Evolutionary conservation across 2,329 filamentous ascomycete genomes (phyloP).

Genomic region (Aspergillus niger): DNA sequence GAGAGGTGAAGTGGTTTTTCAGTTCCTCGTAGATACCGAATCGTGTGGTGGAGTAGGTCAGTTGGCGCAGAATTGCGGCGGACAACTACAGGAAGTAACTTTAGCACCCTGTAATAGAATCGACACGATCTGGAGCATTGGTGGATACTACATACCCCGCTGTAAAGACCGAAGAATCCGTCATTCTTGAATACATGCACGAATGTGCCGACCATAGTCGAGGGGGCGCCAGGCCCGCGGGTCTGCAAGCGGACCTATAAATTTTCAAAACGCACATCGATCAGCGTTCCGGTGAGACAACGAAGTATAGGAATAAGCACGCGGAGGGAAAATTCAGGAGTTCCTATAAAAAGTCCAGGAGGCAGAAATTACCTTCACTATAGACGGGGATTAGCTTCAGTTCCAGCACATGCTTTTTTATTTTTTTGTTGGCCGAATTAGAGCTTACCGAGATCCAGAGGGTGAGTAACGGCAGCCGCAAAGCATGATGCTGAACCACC

Average conservation of each 20-base stretch:
- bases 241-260: constrained; percentile 82
- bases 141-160: constrained; percentile 59
- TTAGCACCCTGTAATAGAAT: no score
- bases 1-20: constrained; percentile 67
- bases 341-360: not conserved
- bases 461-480: constrained; percentile 89
- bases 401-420: not conserved
- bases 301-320: constrained; percentile 1
- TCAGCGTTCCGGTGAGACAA: constrained; percentile 14
- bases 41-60: constrained; percentile 93
- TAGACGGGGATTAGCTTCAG: not conserved
- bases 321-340: constrained; percentile 1
- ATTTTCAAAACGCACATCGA: constrained; percentile 17
- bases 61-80: constrained; percentile 86
- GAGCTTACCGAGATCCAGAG: constrained; percentile 79
- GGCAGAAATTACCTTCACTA: constrained; percentile 56
- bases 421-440: not conserved
- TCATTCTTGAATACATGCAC: constrained; percentile 75
- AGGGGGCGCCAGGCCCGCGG: constrained; percentile 71
- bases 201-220: constrained; percentile 84
- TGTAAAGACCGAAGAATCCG: constrained; percentile 81
- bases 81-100: constrained; percentile 60
- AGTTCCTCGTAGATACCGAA: constrained; percentile 97
- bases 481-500: constrained; percentile 91
- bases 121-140: no score